phyloP scores from a whole-genome alignment of 2,329 filamentous ascomycete species.

The Colletotrichum neosansevieriae region DNA sequence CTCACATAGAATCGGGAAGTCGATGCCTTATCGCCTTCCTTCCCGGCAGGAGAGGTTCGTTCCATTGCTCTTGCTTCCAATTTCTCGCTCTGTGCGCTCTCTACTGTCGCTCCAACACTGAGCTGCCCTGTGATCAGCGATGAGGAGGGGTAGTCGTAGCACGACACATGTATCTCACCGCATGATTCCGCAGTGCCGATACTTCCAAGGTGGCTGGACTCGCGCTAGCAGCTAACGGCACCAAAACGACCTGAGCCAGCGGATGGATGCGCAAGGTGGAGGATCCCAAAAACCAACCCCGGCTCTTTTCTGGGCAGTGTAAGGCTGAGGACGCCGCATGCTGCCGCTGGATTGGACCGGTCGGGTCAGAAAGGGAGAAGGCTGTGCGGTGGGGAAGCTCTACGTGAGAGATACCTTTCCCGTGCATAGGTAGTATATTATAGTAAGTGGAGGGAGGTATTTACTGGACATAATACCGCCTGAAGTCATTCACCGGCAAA shows the following conservation, averaged over 20 bases:
- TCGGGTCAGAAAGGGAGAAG: background rate
- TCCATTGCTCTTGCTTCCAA: background rate
- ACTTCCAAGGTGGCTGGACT: constrained; percentile 41
- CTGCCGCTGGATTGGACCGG: background rate
- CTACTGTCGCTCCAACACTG: background rate
- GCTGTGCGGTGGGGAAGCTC: constrained; percentile 9
- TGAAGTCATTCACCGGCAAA: too few species aligned
- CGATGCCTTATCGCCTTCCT: too few species aligned
- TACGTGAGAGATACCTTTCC: background rate
- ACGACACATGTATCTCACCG: constrained; percentile 2
- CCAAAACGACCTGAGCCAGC: constrained; percentile 35
- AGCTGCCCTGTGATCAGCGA: constrained; percentile 21
- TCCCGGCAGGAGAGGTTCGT: too few species aligned
- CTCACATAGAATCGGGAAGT: too few species aligned
- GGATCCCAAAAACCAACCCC: background rate
- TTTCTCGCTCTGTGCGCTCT: constrained; percentile 4
- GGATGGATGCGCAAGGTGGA: constrained; percentile 27
- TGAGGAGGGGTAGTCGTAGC: constrained; percentile 15
- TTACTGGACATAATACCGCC: too few species aligned
- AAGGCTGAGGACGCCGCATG: constrained; percentile 35
- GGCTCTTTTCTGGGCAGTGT: constrained; percentile 38
- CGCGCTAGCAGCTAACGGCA: constrained; percentile 43
- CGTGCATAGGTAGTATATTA: too few species aligned
- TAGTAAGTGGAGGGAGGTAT: too few species aligned
- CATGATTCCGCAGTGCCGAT: background rate